These are phyloP conservation scores for Oryza glaberrima DNA, from an alignment of 176 grass and related monocot species.

Conservation along the genomic window DNA sequence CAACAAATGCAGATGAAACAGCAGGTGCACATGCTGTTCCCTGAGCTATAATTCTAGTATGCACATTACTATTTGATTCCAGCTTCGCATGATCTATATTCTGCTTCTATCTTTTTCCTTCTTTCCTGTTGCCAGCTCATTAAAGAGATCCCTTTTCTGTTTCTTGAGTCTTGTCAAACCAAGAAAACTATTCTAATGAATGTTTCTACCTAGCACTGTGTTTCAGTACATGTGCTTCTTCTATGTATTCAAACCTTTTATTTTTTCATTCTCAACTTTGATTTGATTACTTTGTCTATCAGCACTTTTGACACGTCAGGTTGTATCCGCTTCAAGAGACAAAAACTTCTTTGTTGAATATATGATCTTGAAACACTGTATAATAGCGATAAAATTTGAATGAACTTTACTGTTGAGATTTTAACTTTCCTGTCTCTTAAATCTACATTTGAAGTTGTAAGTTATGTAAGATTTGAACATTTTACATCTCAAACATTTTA, in stretches of 20 bases:
- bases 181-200: not conserved
- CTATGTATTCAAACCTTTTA: not conserved
- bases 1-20: conserved; percentile 80
- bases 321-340: conserved; percentile 11
- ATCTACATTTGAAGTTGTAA: conserved; percentile 25
- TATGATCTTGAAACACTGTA: not conserved
- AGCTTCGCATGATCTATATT: conserved; percentile 6
- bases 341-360: conserved; percentile 2
- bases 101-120: conserved; percentile 8
- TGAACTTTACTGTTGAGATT: not conserved
- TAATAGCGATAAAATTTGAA: not conserved
- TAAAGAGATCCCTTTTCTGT: not conserved
- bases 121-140: not conserved
- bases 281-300: not conserved
- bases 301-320: not conserved
- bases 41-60: conserved; percentile 45
- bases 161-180: conserved; percentile 10
- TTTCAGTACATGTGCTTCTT: not conserved
- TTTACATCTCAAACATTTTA: conserved; percentile 23
- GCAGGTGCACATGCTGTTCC: conserved; percentile 55
- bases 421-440: not conserved
- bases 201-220: not conserved
- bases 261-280: not conserved
- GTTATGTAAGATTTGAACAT: conserved; percentile 19
- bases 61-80: conserved; percentile 21